Evolutionary conservation across 108 stramenopile genomes (phyloP).

Genomic region (Cylindrotheca fusiformis): DNA sequence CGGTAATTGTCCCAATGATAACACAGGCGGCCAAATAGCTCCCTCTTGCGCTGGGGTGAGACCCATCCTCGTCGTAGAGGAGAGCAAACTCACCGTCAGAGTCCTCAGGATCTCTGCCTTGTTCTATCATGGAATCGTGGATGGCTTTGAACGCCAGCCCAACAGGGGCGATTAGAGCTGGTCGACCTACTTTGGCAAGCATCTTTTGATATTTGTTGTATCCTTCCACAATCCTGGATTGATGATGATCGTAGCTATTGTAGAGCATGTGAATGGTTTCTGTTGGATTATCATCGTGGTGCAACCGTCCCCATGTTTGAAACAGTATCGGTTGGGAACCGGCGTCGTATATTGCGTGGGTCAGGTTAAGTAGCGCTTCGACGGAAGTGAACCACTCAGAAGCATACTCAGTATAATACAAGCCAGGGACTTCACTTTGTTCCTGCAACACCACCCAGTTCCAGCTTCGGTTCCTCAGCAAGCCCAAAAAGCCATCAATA

Average conservation of each 20-base stretch:
- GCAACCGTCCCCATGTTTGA: not conserved
- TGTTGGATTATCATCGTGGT: not conserved
- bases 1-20: not conserved
- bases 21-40: conserved; percentile 4
- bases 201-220: not conserved
- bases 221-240: not conserved
- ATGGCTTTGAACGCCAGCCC: not conserved
- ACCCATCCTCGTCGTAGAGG: conserved; percentile 2
- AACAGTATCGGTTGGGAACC: not conserved
- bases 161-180: not conserved
- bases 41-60: conserved; percentile 2
- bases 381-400: not conserved
- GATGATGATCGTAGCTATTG: not conserved
- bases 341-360: not conserved
- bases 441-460: not conserved
- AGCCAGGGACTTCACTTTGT: not conserved
- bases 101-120: not conserved
- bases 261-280: not conserved
- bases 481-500: not conserved
- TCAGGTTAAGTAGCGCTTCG: not conserved
- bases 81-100: not conserved
- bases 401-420: not conserved
- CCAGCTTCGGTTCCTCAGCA: not conserved
- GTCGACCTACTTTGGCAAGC: not conserved
- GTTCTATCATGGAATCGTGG: not conserved